Percentiles rank a stretch among this genome's conserved stretches.
These are phyloP conservation scores for Alectoria sarmentosa DNA, from an alignment of 495 filamentous ascomycete genomes.

Conservation along the genomic window DNA sequence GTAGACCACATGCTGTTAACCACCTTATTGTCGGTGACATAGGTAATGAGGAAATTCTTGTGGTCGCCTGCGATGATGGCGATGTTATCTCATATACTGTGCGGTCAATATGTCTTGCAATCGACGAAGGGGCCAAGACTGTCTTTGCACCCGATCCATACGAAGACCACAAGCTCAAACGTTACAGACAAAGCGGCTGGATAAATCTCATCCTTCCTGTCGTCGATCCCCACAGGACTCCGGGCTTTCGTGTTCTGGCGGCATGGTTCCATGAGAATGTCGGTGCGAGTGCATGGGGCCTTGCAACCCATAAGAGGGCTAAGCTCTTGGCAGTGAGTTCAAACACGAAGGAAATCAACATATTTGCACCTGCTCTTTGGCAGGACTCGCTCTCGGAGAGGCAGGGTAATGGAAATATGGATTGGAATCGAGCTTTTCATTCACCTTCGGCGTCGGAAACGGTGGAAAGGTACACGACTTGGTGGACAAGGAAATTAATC, in stretches of 20 bases:
- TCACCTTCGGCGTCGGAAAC: slow-evolving; percentile 28
- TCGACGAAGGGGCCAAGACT: slow-evolving; percentile 11
- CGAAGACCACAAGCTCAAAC: not conserved
- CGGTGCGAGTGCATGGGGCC: slow-evolving; percentile 74
- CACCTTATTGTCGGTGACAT: slow-evolving; percentile 71
- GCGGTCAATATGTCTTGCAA: slow-evolving; percentile 42
- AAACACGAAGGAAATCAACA: slow-evolving; percentile 59
- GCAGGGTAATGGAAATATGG: too few relatives aligned
- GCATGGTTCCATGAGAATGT: slow-evolving; percentile 74
- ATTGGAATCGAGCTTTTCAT: not conserved
- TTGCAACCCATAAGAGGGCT: slow-evolving; percentile 73
- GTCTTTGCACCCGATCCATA: not conserved
- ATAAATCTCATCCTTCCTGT: not conserved
- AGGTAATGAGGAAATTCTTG: slow-evolving; percentile 71
- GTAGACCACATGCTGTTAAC: slow-evolving; percentile 66
- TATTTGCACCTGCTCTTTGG: slow-evolving; percentile 75
- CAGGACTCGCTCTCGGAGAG: too few relatives aligned
- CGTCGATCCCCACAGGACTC: not conserved
- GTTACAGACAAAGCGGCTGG: not conserved
- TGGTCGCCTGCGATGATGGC: slow-evolving; percentile 77
- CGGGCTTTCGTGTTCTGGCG: slow-evolving; percentile 26
- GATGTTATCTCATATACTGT: slow-evolving; percentile 80
- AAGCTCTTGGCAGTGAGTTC: slow-evolving; percentile 75
- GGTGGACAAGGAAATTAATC: not conserved
- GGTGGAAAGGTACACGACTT: not conserved